These are phyloP conservation scores for Cyberlindnera euphorbiiphila DNA, from an alignment of 805 yeast species.

Conservation along the genomic window DNA sequence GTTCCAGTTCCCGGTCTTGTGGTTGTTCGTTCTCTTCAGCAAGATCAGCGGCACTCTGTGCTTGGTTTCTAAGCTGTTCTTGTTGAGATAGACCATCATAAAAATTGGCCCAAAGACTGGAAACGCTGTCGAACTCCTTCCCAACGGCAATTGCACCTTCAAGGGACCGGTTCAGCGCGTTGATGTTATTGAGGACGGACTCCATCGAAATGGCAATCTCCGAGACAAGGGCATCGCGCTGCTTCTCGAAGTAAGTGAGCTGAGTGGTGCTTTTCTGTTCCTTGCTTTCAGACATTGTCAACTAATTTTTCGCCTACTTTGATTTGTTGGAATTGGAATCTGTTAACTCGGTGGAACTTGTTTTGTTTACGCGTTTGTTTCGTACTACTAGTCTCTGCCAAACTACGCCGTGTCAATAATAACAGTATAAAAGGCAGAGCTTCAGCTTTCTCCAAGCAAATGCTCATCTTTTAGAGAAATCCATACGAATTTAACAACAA, in stretches of 20 bases:
- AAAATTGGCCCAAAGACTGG: slow-evolving; percentile 66
- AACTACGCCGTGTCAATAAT: neutral
- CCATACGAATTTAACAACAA: slow-evolving; percentile 8
- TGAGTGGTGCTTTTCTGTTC: slow-evolving; percentile 11
- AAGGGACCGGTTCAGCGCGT: slow-evolving; percentile 61
- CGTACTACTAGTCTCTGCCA: neutral
- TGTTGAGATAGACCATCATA: slow-evolving; percentile 47
- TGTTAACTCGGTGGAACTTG: too few relatives aligned
- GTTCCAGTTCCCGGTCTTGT: too few relatives aligned
- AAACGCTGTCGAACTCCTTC: slow-evolving; percentile 67
- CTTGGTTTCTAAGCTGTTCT: slow-evolving; percentile 21
- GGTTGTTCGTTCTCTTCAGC: too few relatives aligned
- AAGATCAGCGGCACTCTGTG: too few relatives aligned
- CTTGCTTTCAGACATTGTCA: slow-evolving; percentile 5
- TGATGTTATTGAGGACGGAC: slow-evolving; percentile 58
- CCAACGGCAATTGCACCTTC: slow-evolving; percentile 71
- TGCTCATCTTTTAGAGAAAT: too few relatives aligned
- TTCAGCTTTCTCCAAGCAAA: too few relatives aligned
- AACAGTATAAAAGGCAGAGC: neutral
- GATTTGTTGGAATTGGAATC: too few relatives aligned
- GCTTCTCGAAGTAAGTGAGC: slow-evolving; percentile 48
- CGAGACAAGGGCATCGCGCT: slow-evolving; percentile 53
- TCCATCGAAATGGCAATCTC: slow-evolving; percentile 61
- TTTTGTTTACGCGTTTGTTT: too few relatives aligned
- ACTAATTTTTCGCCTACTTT: neutral